Base-by-base conservation (phyloP, 441 rosid genomes). In the Croton laevigatus region DNA sequence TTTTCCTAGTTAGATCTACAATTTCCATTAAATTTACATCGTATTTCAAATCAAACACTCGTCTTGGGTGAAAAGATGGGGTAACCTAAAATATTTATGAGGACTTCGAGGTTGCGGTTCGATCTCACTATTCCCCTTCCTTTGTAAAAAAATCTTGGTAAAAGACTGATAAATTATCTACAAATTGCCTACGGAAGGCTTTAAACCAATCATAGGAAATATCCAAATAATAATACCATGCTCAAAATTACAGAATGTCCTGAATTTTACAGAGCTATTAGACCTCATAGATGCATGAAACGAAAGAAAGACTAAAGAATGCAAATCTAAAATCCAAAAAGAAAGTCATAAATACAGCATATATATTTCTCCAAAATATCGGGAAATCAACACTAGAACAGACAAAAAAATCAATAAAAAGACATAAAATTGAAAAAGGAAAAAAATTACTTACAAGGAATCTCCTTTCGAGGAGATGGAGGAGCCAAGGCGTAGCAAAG, bases 401-500 rank as follows among this genome's bases (percentile, higher is more conserved):
- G 10, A 6, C 23, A 38, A 53, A 16, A 14, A 0, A 48, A 14
- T 48, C 2, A 27, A 27, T 27, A 27, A 27, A 27, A 27, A 27
- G 32, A 27, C 32, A 27, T 27, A 27, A 0, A 52, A 62, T 10
- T 49, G 12, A 34, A 36, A 68, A 46, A 68, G 54, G 38, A 16
- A 0, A 17, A 65, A 49, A 48, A 17, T 53, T 13, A 49, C 70
- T 78, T 79, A 91, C 97, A 85, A 62, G 95, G 84, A 70, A 84
- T 37, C 0, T 80, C 91, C 74, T 92, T 90, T 20, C 75, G 71
- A 49, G 88, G 80, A 62, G 89, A 49, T 2, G 92, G 84, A 4
- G 93, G 86, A 3, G 87, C 77, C 85, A 82, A 76, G 75, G 78
- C 89, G 75, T 81, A 85, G 65, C 83, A 81, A 65, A 92, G 70